These are phyloP conservation scores for Pythium rhizo-oryzae DNA, from an alignment of 352 stramenopile genomes.

Conservation along the genomic window DNA sequence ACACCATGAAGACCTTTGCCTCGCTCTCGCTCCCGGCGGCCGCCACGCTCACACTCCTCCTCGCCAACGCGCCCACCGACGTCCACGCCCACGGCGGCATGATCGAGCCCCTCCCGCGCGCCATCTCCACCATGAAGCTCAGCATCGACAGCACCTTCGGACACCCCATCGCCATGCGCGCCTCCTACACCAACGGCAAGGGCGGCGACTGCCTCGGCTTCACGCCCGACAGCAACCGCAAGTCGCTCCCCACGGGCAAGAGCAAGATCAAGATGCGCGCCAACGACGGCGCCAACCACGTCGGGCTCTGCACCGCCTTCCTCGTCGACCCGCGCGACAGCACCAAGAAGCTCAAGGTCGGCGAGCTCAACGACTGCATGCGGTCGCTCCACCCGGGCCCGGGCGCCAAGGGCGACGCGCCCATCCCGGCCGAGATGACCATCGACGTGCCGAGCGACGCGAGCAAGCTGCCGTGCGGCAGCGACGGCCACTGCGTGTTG, in stretches of 20 bases:
- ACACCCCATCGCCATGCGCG: conserved; percentile 23
- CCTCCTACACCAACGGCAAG: conserved; percentile 22
- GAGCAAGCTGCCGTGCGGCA: conserved; percentile 28
- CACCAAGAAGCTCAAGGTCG: conserved; percentile 26
- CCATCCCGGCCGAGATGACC: conserved; percentile 29
- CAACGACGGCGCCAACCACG: conserved; percentile 32
- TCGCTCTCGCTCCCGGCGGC: too few species aligned
- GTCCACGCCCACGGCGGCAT: conserved; percentile 28
- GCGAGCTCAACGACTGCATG: conserved; percentile 30
- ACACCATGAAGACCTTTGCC: background rate
- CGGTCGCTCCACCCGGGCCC: conserved; percentile 26
- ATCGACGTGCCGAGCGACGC: conserved; percentile 25
- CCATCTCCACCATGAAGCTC: conserved; percentile 24
- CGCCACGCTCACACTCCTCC: background rate
- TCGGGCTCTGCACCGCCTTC: conserved; percentile 22
- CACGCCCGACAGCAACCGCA: conserved; percentile 23
- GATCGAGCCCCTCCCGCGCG: conserved; percentile 15
- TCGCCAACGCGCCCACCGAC: background rate
- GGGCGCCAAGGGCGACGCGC: conserved; percentile 24
- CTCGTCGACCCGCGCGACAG: conserved; percentile 26
- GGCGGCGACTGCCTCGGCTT: conserved; percentile 28
- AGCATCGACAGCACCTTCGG: conserved; percentile 25
- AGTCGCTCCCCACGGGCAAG: conserved; percentile 14
- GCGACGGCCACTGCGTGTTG: conserved; percentile 32
- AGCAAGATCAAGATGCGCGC: conserved; percentile 33